Percentiles rank a stretch among this genome's conserved stretches.
These are phyloP conservation scores for Flagelloscypha sp. DNA, from an alignment of 768 basidiomycete genomes.

Conservation along the genomic window DNA sequence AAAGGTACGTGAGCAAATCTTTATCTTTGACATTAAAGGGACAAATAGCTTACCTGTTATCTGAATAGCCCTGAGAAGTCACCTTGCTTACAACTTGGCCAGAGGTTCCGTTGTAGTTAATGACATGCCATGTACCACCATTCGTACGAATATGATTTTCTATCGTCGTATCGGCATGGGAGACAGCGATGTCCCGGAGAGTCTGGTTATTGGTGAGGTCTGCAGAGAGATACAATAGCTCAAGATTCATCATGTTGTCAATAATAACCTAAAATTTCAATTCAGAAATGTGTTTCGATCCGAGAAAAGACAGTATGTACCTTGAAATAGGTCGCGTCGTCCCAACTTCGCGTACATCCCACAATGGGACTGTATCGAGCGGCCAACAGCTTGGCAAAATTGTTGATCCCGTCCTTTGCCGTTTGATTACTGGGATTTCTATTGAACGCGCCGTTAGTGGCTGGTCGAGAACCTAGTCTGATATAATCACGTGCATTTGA, in stretches of 20 bases:
- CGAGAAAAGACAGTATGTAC: constrained; percentile 20
- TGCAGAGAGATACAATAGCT: constrained; percentile 52
- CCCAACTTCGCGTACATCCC: constrained; percentile 68
- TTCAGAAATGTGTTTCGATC: constrained; percentile 1
- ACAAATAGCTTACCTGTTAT: constrained; percentile 29
- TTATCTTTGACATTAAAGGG: background rate
- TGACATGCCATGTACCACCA: constrained; percentile 54
- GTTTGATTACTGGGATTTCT: constrained; percentile 53
- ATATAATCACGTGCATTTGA: constrained; percentile 19
- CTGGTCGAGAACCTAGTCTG: background rate
- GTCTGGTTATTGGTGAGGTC: constrained; percentile 53
- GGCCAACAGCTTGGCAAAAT: constrained; percentile 50
- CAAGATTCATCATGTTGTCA: constrained; percentile 80
- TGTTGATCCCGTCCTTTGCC: constrained; percentile 45
- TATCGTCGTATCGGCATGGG: constrained; percentile 61
- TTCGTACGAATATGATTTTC: constrained; percentile 57
- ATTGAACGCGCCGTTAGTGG: background rate
- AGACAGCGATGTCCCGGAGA: constrained; percentile 49
- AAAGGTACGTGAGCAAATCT: background rate
- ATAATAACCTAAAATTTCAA: constrained; percentile 47
- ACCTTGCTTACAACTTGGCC: constrained; percentile 48
- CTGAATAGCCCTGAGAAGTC: constrained; percentile 57
- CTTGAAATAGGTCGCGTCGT: constrained; percentile 54
- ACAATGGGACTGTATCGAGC: constrained; percentile 49
- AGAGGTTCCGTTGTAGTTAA: constrained; percentile 60